A percentile compares a stretch with the other conserved stretches of the same genome.
These are phyloP conservation scores for Acrodontium crateriforme DNA, from an alignment of 2,329 filamentous ascomycete species.

Conservation along the genomic window DNA sequence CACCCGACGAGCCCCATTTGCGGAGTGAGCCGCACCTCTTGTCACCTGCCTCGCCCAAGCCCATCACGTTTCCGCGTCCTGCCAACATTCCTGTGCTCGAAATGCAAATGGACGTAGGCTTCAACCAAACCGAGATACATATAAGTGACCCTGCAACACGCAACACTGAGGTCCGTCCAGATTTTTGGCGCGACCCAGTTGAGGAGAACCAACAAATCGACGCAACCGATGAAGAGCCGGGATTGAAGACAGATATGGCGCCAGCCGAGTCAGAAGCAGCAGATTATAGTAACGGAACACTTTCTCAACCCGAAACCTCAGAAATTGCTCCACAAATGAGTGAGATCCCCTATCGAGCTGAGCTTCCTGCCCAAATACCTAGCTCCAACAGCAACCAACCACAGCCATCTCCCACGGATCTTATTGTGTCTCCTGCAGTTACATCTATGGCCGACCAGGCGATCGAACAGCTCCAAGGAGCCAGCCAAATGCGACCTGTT, in stretches of 20 bases:
- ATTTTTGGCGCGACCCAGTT: conserved; percentile 20
- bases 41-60: conserved; percentile 58
- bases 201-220: conserved; percentile 10
- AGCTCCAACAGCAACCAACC: background rate
- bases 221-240: conserved; percentile 3
- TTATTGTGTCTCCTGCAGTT: background rate
- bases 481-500: conserved; percentile 15
- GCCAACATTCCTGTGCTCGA: conserved; percentile 56
- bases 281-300: conserved; percentile 1
- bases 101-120: conserved; percentile 57
- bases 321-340: no score
- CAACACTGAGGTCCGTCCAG: conserved; percentile 20
- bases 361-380: background rate
- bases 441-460: background rate
- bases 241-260: background rate
- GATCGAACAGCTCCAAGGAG: conserved; percentile 1
- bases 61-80: conserved; percentile 53
- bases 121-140: conserved; percentile 52
- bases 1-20: conserved; percentile 45
- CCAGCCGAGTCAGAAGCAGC: background rate
- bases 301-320: background rate
- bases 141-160: conserved; percentile 26
- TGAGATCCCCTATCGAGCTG: no score
- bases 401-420: background rate
- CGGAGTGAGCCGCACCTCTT: conserved; percentile 44